Percentiles rank a stretch among this genome's conserved stretches.
phyloP scores from a whole-genome alignment of 345 rosid genomes.

The Punica granatum region DNA sequence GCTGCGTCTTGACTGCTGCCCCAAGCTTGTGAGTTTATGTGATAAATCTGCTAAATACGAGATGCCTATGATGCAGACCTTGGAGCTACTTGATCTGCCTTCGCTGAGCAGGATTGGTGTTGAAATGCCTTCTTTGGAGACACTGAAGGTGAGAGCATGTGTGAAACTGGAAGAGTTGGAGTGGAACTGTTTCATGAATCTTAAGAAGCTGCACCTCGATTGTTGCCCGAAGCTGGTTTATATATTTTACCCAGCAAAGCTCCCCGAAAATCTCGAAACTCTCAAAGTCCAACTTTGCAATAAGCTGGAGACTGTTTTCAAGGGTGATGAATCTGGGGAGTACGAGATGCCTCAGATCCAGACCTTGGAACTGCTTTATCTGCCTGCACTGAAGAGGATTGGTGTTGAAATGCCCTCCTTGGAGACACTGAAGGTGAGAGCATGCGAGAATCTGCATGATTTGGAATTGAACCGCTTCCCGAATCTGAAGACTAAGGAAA shows the following conservation, averaged over 20 bases:
- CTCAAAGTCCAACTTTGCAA: conserved; percentile 38
- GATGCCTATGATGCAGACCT: too few species aligned
- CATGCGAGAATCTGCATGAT: rapidly evolving
- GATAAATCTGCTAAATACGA: too few species aligned
- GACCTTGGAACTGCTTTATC: conserved; percentile 23
- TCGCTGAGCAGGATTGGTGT: too few species aligned
- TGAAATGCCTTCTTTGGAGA: too few species aligned
- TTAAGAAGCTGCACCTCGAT: conserved; percentile 35
- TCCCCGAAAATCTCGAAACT: conserved; percentile 26
- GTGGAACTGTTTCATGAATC: conserved; percentile 6
- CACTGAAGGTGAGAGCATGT: too few species aligned
- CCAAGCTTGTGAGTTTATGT: too few species aligned
- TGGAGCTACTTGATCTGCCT: too few species aligned
- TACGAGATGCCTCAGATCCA: conserved; percentile 17
- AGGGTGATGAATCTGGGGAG: background rate
- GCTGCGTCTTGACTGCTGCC: conserved; percentile 39
- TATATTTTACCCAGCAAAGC: conserved; percentile 15
- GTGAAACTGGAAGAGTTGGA: background rate
- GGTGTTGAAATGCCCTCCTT: conserved; percentile 11
- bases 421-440: conserved; percentile 3
- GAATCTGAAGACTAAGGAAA: background rate
- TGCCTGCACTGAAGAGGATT: conserved; percentile 24
- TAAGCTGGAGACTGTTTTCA: conserved; percentile 21
- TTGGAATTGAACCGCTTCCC: background rate
- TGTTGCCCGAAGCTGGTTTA: conserved; percentile 32